A percentile compares a stretch with the other conserved stretches of the same genome.
Conservation (phyloP, 2,329 filamentous ascomycete species). For the Epicoccum sorghinum region DNA sequence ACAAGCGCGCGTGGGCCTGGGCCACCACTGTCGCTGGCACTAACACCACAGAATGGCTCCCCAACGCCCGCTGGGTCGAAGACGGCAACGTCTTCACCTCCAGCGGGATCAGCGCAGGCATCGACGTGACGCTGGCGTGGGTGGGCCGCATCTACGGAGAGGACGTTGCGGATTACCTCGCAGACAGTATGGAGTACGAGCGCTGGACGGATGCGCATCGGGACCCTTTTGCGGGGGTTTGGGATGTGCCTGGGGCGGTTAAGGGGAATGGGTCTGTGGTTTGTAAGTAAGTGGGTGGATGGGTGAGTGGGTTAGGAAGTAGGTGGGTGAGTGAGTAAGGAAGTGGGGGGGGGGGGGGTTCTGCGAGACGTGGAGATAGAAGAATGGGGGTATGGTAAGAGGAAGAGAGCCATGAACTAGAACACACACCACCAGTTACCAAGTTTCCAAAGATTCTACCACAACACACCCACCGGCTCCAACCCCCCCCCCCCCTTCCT, state of each 20-base stretch:
- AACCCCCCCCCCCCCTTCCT: no score
- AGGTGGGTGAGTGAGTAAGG: no score
- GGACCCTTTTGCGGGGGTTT: conserved; percentile 61
- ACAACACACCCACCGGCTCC: no score
- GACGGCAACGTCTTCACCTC: conserved; percentile 72
- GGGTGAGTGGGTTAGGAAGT: no score
- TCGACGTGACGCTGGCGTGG: conserved; percentile 65
- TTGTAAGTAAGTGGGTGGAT: no score
- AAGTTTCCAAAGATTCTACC: no score
- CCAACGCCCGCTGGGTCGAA: conserved; percentile 63
- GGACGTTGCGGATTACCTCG: conserved; percentile 56
- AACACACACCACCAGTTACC: no score
- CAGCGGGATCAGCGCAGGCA: conserved; percentile 67
- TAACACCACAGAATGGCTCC: conserved; percentile 60
- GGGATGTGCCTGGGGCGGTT: conserved; percentile 19
- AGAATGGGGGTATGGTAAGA: no score
- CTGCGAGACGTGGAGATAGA: no score
- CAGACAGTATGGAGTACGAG: conserved; percentile 61
- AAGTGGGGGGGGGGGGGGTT: no score
- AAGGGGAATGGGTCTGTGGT: background rate
- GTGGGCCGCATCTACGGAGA: conserved; percentile 60
- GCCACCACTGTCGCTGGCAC: conserved; percentile 51
- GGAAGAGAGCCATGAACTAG: no score
- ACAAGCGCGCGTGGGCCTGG: conserved; percentile 62
- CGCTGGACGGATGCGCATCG: conserved; percentile 55